Base-by-base conservation (phyloP, 116 monocot species). In the Zostera marina region DNA sequence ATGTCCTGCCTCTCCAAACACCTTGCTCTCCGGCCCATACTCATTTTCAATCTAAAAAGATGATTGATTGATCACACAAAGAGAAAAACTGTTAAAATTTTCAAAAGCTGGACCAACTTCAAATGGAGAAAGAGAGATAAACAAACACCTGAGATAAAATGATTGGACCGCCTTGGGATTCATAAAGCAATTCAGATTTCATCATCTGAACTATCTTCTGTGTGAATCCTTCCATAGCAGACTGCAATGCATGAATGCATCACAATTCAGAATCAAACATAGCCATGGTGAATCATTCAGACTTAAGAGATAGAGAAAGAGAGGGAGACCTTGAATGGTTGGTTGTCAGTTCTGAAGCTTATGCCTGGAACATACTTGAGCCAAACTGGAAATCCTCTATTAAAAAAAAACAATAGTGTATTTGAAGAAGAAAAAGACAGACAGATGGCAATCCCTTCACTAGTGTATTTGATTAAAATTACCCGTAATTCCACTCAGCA, bases 281-380 rank as follows among this genome's bases (percentile, higher is more conserved):
- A 24, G 22, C 32, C 13, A 59, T 17, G 10, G 11, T 8, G 47
- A 6, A 64, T 26, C 48, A 63, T 49, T 54, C 4, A 0, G 38
- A 6, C 2, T 38, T 12, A 47, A 22, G 4, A 56, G 42, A n/a
- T 43, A 24, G 47, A 10, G 38, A 2, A 22, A 4, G 16, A 51
- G 40, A 44, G 63, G 24, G 13, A 38, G 22, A 87, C 98, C 98
- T 98, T 98, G 73, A 98, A 98, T 40, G 98, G 98, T 53, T 77
- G 86, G 56, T 98, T 98, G 58, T 98, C 91, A 22, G 98, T 98
- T 79, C 98, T 86, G 76, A 98, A 98, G 73, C 91, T 90, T 63
- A 98, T 83, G 41, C 98, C 90, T 53, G 98, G 87, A 51, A 98
- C 83, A 79, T 90, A 98, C 66, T 98, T 98, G 61, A 98, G 73